Percentiles rank a stretch among this genome's conserved stretches.
Evolutionary conservation across 2,329 filamentous ascomycete genomes (phyloP).

Genomic region (Aspergillus oerlinghausenensis): DNA sequence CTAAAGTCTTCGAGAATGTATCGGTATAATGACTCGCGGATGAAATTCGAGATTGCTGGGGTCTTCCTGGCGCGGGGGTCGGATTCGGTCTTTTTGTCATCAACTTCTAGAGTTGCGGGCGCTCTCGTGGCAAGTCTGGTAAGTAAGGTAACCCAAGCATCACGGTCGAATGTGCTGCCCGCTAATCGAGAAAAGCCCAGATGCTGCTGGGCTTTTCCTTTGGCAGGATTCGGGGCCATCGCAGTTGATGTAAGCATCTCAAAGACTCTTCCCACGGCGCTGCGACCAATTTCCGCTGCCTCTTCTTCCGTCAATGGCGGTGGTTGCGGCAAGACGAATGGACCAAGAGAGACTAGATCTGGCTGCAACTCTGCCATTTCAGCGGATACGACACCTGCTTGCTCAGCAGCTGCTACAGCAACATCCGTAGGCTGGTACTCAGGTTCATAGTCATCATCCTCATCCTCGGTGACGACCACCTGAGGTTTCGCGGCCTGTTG

Average conservation of each 20-base stretch:
- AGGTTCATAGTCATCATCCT: constrained; percentile 91
- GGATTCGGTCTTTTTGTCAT: constrained; percentile 29
- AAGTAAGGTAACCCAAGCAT: constrained; percentile 87
- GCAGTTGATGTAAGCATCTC: constrained; percentile 70
- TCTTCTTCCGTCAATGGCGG: constrained; percentile 67
- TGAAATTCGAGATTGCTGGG: constrained; percentile 53
- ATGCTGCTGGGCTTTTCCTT: constrained; percentile 47
- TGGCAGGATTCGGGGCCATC: constrained; percentile 56
- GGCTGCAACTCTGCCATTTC: constrained; percentile 68
- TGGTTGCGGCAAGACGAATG: constrained; percentile 75
- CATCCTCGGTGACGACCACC: constrained; percentile 45
- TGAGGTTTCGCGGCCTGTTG: constrained; percentile 33
- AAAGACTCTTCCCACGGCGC: constrained; percentile 72
- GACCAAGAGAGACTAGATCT: constrained; percentile 57
- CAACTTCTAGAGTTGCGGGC: constrained; percentile 62
- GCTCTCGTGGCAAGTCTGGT: constrained; percentile 79
- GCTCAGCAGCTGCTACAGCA: constrained; percentile 18
- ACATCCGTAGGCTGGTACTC: constrained; percentile 70
- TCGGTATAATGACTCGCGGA: constrained; percentile 74
- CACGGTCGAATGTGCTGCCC: constrained; percentile 75
- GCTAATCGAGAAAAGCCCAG: constrained; percentile 78
- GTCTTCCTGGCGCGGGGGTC: constrained; percentile 17
- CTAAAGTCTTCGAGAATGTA: constrained; percentile 93
- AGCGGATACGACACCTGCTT: constrained; percentile 69
- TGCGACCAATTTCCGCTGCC: constrained; percentile 68